Conservation (phyloP, 768 basidiomycete genomes). For the Amanita polypyramis region DNA sequence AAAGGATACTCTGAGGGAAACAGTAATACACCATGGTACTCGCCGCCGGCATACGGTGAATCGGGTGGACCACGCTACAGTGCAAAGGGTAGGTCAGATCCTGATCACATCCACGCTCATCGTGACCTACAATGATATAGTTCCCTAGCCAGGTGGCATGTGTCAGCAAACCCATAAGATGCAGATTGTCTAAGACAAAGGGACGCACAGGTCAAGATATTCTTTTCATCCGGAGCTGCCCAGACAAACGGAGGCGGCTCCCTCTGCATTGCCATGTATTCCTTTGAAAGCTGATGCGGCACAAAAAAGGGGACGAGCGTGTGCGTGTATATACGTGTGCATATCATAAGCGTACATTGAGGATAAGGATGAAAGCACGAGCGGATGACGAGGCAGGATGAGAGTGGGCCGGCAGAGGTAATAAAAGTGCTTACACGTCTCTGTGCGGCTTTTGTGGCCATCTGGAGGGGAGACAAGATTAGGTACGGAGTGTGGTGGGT, state of each 20-base stretch:
- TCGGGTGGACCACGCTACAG: conserved; percentile 86
- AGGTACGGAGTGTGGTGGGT: conserved; percentile 5
- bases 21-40: conserved; percentile 87
- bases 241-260: conserved; percentile 94
- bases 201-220: conserved; percentile 83
- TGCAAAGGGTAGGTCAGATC: conserved; percentile 4
- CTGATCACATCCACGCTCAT: conserved; percentile 11
- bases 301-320: neutral
- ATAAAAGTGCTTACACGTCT: conserved; percentile 49
- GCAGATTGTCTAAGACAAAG: neutral
- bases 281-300: conserved; percentile 58
- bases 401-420: conserved; percentile 4
- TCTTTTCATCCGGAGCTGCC: conserved; percentile 96
- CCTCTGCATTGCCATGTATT: conserved; percentile 86
- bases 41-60: conserved; percentile 83
- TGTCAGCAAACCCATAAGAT: neutral
- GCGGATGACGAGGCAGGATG: neutral
- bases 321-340: too few relatives aligned
- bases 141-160: conserved; percentile 52
- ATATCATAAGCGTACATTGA: too few relatives aligned
- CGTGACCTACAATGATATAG: conserved; percentile 67
- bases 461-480: conserved; percentile 18
- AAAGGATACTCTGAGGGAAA: conserved; percentile 96
- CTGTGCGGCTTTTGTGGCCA: conserved; percentile 82
- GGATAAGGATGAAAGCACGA: too few relatives aligned